Percentiles rank a stretch among this genome's conserved stretches.
Conservation (phyloP, 345 rosid genomes). For the Eucalyptus albens region DNA sequence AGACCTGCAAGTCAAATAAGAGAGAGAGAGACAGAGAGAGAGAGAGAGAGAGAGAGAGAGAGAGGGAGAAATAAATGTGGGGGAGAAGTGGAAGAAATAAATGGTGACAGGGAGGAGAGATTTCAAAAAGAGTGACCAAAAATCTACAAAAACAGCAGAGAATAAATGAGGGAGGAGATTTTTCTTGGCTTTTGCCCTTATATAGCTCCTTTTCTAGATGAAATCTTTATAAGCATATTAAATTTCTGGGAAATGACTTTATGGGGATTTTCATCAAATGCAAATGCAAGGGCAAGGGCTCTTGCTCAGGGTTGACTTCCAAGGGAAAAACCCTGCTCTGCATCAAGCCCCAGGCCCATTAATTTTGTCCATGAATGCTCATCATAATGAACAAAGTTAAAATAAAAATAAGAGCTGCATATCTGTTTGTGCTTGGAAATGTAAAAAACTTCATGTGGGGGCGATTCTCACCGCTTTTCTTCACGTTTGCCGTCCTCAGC, state of each 20-base stretch:
- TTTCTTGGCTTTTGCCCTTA: neutral
- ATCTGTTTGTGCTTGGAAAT: neutral
- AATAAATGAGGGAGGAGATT: neutral
- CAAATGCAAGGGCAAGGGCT: neutral
- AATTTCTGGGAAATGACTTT: neutral
- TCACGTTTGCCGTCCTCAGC: neutral
- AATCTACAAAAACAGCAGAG: neutral
- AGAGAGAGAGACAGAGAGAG: neutral
- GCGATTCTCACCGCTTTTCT: neutral
- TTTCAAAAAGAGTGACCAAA: neutral
- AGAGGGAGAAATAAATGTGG: neutral
- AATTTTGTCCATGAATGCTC: neutral
- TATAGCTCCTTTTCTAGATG: neutral
- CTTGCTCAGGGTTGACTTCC: constrained; percentile 12
- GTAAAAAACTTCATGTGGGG: neutral
- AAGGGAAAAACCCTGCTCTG: neutral
- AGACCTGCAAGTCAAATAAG: neutral
- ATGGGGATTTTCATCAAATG: neutral
- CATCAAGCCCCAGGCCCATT: constrained; percentile 10
- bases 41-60: neutral
- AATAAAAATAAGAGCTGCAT: neutral
- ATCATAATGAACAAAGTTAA: neutral
- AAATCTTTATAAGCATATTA: neutral
- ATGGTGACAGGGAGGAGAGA: constrained; percentile 1
- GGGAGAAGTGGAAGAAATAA: constrained; percentile 1